Evolutionary conservation across 495 filamentous ascomycete species (phyloP).

Genomic region (Rhypophila decipiens): DNA sequence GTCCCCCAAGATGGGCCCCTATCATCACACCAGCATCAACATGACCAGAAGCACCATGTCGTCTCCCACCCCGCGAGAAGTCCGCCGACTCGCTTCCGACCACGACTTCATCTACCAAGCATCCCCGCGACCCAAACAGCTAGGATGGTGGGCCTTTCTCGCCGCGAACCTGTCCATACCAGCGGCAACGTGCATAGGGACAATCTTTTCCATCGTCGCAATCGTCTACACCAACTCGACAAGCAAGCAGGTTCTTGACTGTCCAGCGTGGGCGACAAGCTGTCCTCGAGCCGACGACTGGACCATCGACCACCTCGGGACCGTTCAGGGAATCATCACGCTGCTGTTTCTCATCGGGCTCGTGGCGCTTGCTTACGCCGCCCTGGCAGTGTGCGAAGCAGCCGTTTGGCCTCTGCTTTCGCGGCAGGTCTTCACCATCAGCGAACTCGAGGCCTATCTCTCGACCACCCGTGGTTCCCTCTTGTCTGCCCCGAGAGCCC

Average conservation of each 20-base stretch:
- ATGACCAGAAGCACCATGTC: constrained; percentile 7
- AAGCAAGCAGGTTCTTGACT: constrained; percentile 19
- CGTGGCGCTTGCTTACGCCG: constrained; percentile 14
- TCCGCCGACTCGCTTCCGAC: constrained; percentile 22
- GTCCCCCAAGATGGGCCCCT: neutral
- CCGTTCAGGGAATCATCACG: constrained; percentile 24
- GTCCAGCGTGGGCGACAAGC: constrained; percentile 18
- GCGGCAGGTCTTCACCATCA: constrained; percentile 18
- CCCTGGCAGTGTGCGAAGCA: constrained; percentile 15
- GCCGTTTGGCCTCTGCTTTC: constrained; percentile 22
- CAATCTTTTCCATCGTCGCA: constrained; percentile 17
- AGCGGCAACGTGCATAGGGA: constrained; percentile 14
- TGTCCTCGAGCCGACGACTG: constrained; percentile 15
- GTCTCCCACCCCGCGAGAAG: constrained; percentile 16
- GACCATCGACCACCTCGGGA: constrained; percentile 20
- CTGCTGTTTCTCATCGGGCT: constrained; percentile 22
- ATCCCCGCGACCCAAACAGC: constrained; percentile 9
- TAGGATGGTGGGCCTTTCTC: constrained; percentile 20
- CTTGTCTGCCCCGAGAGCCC: constrained; percentile 12
- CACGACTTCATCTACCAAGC: constrained; percentile 23
- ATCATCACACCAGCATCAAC: neutral
- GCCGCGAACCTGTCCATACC: constrained; percentile 20
- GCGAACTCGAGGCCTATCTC: constrained; percentile 20
- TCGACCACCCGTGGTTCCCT: constrained; percentile 16
- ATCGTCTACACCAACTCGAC: constrained; percentile 18